Evolutionary conservation across 176 grass and related monocot genomes (phyloP), one percentile per base, ranked within the genome.

Genomic region (Pharus latifolius): DNA sequence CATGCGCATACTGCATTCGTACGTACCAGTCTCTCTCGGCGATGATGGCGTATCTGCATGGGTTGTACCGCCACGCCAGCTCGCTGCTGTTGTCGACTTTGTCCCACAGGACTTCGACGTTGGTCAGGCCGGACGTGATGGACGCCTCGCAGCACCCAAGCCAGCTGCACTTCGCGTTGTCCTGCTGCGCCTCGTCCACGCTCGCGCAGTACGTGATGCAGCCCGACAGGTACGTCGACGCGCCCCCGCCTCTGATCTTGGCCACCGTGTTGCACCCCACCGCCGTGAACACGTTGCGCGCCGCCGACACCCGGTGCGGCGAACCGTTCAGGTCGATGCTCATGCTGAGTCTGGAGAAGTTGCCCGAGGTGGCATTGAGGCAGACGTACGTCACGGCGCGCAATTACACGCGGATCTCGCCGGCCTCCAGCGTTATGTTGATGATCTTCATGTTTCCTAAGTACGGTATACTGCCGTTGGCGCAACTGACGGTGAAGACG

Each of bases 241-340:
- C 4, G 7, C 28, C 2, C 10, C 12, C 8, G 5, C 62, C 49
- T 0, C 0, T 0, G 0, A 86, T 43, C 5, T 16, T 43, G 0
- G 77, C 64, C 28, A 58, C 0, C 25, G 45, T 70, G 19, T 51
- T 14, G 63, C 83, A 86, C 0, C 77, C 83, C 13, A 88, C 27
- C 23, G 43, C 78, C 10, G 56, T 67, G 28, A 82, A 88, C 18
- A 38, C 60, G 74, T 88, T 88, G 0, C 44, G 2, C 4, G 0
- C 5, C 0, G 5, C 0, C 3, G 84, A 81, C 27, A 82, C 63
- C 34, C 38, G 5, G 20, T 9, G 83, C 10, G 78, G 10, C 23
- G 0, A 3, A 17, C 1, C 1, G 19, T 0, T 29, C 20, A 65
- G 2, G 51, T 19, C 1, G 4, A 11, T 17, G 15, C 0, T 37